Conservation (phyloP, 2,329 filamentous ascomycete species). For the Metarhizium anisopliae region DNA sequence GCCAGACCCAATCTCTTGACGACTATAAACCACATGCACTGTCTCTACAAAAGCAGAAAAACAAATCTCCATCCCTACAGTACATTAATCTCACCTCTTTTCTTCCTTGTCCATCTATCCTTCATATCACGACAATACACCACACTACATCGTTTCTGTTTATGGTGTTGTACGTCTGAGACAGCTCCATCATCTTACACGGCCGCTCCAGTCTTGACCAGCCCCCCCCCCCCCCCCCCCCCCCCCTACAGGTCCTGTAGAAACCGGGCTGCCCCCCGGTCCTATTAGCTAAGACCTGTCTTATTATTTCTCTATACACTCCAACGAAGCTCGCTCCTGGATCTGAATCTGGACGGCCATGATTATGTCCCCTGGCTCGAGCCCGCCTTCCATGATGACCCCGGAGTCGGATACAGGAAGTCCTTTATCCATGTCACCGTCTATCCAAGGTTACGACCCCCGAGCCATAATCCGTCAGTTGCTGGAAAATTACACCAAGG, state of each 20-base stretch:
- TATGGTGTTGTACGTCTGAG: not conserved
- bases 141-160: not conserved
- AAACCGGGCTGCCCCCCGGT: not conserved
- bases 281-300: not conserved
- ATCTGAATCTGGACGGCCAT: not conserved
- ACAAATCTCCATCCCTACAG: not conserved
- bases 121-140: not conserved
- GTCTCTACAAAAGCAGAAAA: not conserved
- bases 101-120: not conserved
- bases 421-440: slow-evolving; percentile 5
- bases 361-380: slow-evolving; percentile 10
- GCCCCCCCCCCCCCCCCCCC: not conserved
- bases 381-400: slow-evolving; percentile 10
- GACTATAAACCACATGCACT: not conserved
- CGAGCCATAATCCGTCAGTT: slow-evolving; percentile 7
- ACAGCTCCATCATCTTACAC: not conserved
- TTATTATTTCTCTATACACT: not conserved
- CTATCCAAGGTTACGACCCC: slow-evolving; percentile 1
- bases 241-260: not conserved
- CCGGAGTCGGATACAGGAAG: slow-evolving; percentile 11
- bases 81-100: not conserved
- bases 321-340: not conserved
- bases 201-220: not conserved
- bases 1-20: not conserved
- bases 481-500: slow-evolving; percentile 6